These are phyloP conservation scores for Mortierella sp. DNA, from an alignment of 371 early-diverging fungal species.

Conservation along the genomic window DNA sequence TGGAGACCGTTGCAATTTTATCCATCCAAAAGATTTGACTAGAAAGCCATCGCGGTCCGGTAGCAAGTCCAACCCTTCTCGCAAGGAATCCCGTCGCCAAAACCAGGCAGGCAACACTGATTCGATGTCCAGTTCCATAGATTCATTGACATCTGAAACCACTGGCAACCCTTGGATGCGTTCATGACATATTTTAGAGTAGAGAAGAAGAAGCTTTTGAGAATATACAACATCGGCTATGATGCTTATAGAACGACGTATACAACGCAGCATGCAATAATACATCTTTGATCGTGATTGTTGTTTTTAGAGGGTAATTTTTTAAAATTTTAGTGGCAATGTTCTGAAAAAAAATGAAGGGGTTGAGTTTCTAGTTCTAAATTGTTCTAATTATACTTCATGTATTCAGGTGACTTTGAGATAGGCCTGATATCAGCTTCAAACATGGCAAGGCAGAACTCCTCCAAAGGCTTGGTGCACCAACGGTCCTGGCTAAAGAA, in stretches of 20 bases:
- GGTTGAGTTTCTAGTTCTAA: too few species aligned
- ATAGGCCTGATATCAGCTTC: slow-evolving; percentile 48
- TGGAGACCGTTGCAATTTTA: slow-evolving; percentile 66
- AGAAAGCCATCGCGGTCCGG: slow-evolving; percentile 1
- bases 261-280: background rate
- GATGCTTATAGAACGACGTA: background rate
- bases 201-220: background rate
- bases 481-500: slow-evolving; percentile 65
- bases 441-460: slow-evolving; percentile 78
- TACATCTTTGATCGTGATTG: background rate
- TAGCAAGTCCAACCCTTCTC: background rate
- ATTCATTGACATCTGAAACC: background rate
- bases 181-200: slow-evolving; percentile 8
- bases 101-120: background rate
- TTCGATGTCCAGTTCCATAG: slow-evolving; percentile 7
- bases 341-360: too few species aligned
- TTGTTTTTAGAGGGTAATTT: too few species aligned
- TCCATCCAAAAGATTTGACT: slow-evolving; percentile 61
- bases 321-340: too few species aligned
- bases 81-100: slow-evolving; percentile 15
- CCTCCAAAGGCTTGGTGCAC: slow-evolving; percentile 75
- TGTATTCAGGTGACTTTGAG: slow-evolving; percentile 21
- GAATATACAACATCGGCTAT: background rate
- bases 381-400: background rate
- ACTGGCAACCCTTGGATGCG: background rate